Percentiles rank a stretch among this genome's conserved stretches.
phyloP scores from a whole-genome alignment of 257 asterid genomes.

The Apocynum venetum region DNA sequence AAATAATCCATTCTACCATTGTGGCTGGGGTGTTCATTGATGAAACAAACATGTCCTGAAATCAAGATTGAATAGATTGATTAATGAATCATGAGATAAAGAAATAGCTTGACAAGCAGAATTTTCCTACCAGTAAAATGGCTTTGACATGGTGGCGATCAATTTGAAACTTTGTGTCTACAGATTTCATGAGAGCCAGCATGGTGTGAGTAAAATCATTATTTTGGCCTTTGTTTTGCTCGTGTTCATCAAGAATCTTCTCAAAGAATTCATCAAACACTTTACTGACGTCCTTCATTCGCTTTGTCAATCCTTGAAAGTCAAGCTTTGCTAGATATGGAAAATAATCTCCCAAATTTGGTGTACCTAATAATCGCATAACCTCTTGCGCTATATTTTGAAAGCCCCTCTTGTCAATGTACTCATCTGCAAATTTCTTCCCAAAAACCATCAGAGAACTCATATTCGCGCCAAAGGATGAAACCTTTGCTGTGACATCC shows the following conservation, averaged over 20 bases:
- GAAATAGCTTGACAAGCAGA: too few relatives aligned
- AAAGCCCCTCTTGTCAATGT: slow-evolving; percentile 7
- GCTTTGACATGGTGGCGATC: slow-evolving; percentile 14
- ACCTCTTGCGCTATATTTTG: slow-evolving; percentile 1
- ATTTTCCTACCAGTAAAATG: slow-evolving; percentile 1
- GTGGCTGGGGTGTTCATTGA: slow-evolving; percentile 10
- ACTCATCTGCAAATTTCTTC: neutral
- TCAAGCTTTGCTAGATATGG: neutral
- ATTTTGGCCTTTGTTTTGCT: neutral
- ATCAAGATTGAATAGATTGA: neutral
- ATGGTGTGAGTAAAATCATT: slow-evolving; percentile 5
- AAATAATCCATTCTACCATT: slow-evolving; percentile 1
- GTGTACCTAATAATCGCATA: neutral
- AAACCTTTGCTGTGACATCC: slow-evolving; percentile 2
- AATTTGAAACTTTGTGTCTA: slow-evolving; percentile 1
- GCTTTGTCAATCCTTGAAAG: neutral
- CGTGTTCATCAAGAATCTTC: neutral
- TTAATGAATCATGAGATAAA: too few relatives aligned
- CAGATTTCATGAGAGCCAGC: slow-evolving; percentile 5
- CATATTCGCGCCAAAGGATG: neutral
- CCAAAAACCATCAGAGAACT: slow-evolving; percentile 1
- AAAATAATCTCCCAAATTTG: slow-evolving; percentile 11
- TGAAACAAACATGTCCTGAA: slow-evolving; percentile 6
- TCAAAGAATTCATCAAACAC: slow-evolving; percentile 4
- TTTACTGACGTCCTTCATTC: neutral